Evolutionary conservation across 495 filamentous ascomycete genomes (phyloP), one percentile per base, ranked within the genome.

Genomic region (Penicillium dipodomyicola): DNA sequence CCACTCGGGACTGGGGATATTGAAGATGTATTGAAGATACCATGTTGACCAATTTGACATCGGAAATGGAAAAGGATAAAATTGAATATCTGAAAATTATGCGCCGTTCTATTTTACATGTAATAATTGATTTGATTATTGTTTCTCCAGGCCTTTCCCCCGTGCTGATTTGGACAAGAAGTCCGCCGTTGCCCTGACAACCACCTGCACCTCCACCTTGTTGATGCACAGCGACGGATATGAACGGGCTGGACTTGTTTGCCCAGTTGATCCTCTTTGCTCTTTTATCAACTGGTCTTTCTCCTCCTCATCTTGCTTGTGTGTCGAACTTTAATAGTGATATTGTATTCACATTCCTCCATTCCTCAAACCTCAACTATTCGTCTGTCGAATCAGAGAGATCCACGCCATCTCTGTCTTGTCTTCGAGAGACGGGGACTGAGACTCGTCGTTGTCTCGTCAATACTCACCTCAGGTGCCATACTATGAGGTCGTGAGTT

Each of bases 401-500:
- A 1, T 27, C 39, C 29, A n/a, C 30, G 5, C 23, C 30, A 11
- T 12, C 12, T 37, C 25, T 55, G 30, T 54, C 59, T 52, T 49
- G 29, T 48, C 27, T 29, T 10, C 3, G 29, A 37, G 19, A 9
- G 46, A 29, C 33, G 4, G 7, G 22, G 33, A 11, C 11, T 19
- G 15, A 41, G 22, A 39, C 40, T 48, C 46, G 52, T 58, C 37
- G 50, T 33, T 47, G 25, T 48, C 32, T 45, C 52, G 49, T 54
- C 41, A 3, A 37, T 14, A 49, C 12, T 2, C 27, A 40, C 17
- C 44, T 9, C 14, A 44, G 15, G 37, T n/a, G 19, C 9, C 33
- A 29, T 67, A 68, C 48, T 62, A 73, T 76, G 72, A 69, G 52
- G 49, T 37, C 49, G 56, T 72, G 62, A 69, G 43, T 30, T 35